Percentiles rank a stretch among this genome's conserved stretches.
Evolutionary conservation across 2,329 filamentous ascomycete species (phyloP).

Genomic region (Aspergillus sp.): DNA sequence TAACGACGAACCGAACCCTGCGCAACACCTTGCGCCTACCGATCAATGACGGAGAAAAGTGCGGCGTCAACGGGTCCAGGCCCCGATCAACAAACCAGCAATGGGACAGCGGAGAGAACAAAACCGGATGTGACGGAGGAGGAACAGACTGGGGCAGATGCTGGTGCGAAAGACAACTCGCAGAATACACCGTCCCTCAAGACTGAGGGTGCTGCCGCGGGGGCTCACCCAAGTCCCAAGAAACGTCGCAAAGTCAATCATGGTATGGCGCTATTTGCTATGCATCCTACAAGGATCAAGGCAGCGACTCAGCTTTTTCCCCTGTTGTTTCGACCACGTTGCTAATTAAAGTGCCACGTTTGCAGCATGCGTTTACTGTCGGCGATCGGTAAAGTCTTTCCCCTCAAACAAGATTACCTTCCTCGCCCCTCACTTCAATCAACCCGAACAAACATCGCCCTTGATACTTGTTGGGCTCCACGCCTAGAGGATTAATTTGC

Average conservation of each 20-base stretch:
- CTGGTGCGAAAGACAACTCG: conserved; percentile 32
- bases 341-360: conserved; percentile 32
- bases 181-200: conserved; percentile 33
- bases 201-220: conserved; percentile 35
- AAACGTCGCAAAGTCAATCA: conserved; percentile 89
- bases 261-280: conserved; percentile 59
- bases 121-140: conserved; percentile 21
- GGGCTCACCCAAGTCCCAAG: conserved; percentile 62
- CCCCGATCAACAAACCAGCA: conserved; percentile 32
- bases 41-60: conserved; percentile 36
- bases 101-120: conserved; percentile 30
- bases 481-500: conserved; percentile 39
- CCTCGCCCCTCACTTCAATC: conserved; percentile 17
- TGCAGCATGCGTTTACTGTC: conserved; percentile 84
- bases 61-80: conserved; percentile 25
- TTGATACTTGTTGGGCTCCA: conserved; percentile 17
- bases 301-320: conserved; percentile 16
- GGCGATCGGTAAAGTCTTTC: conserved; percentile 74
- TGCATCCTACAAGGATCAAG: conserved; percentile 30
- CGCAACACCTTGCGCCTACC: conserved; percentile 27
- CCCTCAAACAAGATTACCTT: conserved; percentile 11
- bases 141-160: conserved; percentile 30
- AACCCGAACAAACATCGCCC: conserved; percentile 7
- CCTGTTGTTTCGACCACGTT: conserved; percentile 22
- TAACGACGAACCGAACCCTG: conserved; percentile 23